Evolutionary conservation across 371 early-diverging fungal species (phyloP).

Genomic region (Choanephora cucurbitarum): DNA sequence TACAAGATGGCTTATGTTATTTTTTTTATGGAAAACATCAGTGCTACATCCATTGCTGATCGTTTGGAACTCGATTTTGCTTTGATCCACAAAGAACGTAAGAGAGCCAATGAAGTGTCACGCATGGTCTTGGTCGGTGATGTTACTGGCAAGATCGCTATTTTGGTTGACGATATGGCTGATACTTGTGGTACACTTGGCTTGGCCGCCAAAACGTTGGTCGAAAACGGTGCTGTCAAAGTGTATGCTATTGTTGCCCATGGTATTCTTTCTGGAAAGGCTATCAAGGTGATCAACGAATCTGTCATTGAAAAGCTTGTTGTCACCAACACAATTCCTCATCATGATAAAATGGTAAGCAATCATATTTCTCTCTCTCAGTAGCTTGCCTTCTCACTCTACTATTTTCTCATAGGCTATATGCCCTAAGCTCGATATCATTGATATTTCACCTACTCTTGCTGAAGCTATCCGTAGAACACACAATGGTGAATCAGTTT

Average conservation of each 20-base stretch:
- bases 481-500: conserved; percentile 94
- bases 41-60: conserved; percentile 95
- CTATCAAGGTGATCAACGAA: conserved; percentile 85
- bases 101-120: conserved; percentile 91
- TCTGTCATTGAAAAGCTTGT: conserved; percentile 80
- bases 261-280: conserved; percentile 89
- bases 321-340: conserved; percentile 94
- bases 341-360: conserved; percentile 75
- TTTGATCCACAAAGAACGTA: conserved; percentile 97
- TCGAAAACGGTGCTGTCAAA: conserved; percentile 85
- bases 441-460: conserved; percentile 90
- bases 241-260: conserved; percentile 97
- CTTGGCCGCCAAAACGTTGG: conserved; percentile 87
- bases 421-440: conserved; percentile 87
- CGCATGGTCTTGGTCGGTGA: conserved; percentile 97
- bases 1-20: neutral
- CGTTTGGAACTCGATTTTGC: conserved; percentile 94
- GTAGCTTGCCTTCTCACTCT: no score
- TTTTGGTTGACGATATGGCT: conserved; percentile 97
- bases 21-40: conserved; percentile 15
- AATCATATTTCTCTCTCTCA: neutral
- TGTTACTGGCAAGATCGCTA: conserved; percentile 86
- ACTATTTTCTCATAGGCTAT: conserved; percentile 43
- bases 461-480: conserved; percentile 85
- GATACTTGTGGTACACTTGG: conserved; percentile 96